Evolutionary conservation across 2,329 filamentous ascomycete genomes (phyloP).

Genomic region (Monosporascus sp.): DNA sequence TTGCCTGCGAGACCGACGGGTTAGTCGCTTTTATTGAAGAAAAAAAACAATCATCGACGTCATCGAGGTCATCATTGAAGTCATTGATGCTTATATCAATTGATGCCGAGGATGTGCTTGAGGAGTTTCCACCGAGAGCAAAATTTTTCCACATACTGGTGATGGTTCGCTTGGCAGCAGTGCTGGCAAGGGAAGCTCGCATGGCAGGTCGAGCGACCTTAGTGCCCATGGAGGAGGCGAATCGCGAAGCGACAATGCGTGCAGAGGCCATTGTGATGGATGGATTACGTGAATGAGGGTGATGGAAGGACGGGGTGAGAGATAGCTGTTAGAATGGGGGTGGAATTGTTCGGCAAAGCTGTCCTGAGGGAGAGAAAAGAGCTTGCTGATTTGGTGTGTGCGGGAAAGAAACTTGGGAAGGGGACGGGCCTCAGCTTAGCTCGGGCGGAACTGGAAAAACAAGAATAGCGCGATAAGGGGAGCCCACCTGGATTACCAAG

Average conservation of each 20-base stretch:
- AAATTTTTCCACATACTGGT: conserved; percentile 52
- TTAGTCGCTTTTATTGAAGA: conserved; percentile 5
- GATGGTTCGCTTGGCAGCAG: conserved; percentile 68
- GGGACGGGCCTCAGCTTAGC: conserved; percentile 2
- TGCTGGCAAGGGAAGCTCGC: conserved; percentile 57
- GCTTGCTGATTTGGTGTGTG: conserved; percentile 20
- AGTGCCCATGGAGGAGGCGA: conserved; percentile 71
- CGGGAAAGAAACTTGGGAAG: conserved; percentile 15
- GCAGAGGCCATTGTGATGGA: conserved; percentile 73
- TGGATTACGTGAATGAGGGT: conserved; percentile 26
- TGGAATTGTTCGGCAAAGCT: conserved; percentile 17
- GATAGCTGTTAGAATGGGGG: conserved; percentile 26
- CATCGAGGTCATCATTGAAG: conserved; percentile 2
- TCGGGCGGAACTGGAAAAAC: conserved; percentile 4
- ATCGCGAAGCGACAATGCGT: conserved; percentile 72
- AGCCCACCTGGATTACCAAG: conserved; percentile 8
- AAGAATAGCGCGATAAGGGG: conserved; percentile 14
- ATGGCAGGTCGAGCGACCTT: conserved; percentile 75
- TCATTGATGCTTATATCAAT: neutral
- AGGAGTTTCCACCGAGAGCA: conserved; percentile 8
- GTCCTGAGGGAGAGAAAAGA: conserved; percentile 20
- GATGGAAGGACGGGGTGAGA: conserved; percentile 38
- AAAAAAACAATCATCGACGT: conserved; percentile 3
- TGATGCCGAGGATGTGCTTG: neutral
- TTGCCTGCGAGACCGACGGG: conserved; percentile 38